Percentiles rank a stretch among this genome's conserved stretches.
These are phyloP conservation scores for Tricholoma terreum DNA, from an alignment of 768 basidiomycete genomes.

Conservation along the genomic window DNA sequence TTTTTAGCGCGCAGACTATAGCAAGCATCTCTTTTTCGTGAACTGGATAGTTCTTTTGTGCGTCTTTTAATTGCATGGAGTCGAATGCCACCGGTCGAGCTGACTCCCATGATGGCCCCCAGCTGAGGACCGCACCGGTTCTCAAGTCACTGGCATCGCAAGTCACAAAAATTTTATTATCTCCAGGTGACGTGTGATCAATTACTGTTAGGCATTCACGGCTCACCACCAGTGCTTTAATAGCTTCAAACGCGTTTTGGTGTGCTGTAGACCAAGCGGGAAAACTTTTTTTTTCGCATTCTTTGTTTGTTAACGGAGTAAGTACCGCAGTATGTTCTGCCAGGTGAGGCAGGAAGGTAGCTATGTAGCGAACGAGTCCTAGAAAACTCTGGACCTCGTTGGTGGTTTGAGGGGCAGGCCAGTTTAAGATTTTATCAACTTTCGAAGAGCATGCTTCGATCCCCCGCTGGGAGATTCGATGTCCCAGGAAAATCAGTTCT, in stretches of 20 bases:
- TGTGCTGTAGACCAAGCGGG: too few species aligned
- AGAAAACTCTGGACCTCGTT: slow-evolving; percentile 13
- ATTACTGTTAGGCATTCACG: too few species aligned
- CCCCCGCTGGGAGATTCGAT: slow-evolving; percentile 34
- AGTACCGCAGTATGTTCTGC: background rate
- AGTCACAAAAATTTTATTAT: background rate
- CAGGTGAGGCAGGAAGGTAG: slow-evolving; percentile 8
- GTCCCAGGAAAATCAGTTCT: slow-evolving; percentile 29
- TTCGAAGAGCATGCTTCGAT: slow-evolving; percentile 22
- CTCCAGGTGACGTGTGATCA: too few species aligned
- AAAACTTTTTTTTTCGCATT: too few species aligned
- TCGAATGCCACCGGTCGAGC: too few species aligned
- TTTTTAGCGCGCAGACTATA: too few species aligned
- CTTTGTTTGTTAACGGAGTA: too few species aligned
- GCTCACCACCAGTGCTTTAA: background rate
- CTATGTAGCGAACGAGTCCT: slow-evolving; percentile 15
- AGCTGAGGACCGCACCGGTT: background rate
- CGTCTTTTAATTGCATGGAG: too few species aligned
- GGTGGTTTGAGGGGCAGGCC: slow-evolving; percentile 19
- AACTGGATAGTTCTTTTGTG: too few species aligned
- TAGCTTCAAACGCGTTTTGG: too few species aligned
- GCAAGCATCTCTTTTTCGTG: too few species aligned
- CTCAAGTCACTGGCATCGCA: background rate
- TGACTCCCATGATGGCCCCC: slow-evolving; percentile 12
- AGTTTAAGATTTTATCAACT: slow-evolving; percentile 23